Base-by-base conservation (phyloP, 2,329 filamentous ascomycete genomes). In the Fusarium miscanthi region DNA sequence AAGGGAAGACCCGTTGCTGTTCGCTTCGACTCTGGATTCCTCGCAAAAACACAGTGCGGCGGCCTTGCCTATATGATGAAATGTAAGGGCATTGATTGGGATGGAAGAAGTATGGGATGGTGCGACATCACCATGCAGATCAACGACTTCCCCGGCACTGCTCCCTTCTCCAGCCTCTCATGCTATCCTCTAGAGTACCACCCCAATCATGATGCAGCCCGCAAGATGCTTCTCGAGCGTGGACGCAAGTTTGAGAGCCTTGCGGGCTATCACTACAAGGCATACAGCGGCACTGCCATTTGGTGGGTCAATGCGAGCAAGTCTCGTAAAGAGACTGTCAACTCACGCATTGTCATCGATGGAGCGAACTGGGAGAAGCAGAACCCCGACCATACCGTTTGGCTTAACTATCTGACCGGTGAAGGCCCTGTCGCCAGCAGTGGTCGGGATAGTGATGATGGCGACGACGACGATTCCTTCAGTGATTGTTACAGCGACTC, bases 21-120 rank as follows among this genome's bases (percentile, higher is more conserved):
- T 46, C 79, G 81, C 69, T 83, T 85, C 23, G 71, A 78, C 11
- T 75, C 80, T 57, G 80, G 81, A 3, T 76, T 81, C 56, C 84
- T 84, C 69, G 79, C 73, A 59, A 74, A 79, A 54, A 84, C 79
- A 23, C 74, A 77, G 6, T 83, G 82, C 38, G 83, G 82, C 46
- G 82, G 82, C 14, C 75, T 81, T 8, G 81, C 80, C 21, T 81
- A 87, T 76, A 67, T 77, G 2, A 70, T 87, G 25, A 71, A 79
- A 10, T 82, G 80, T 65, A 79, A 82, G 53, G 82, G 83, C 37
- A 81, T 88, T 53, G 85, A 87, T 49, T 87, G 84, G 77, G 81
- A 86, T 60, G 86, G 87, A 27, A 82, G 81, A 59, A 79, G 76
- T 3, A 87, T 88, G 72, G 85, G 86, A 14, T 83, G 83, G 62